Base-by-base conservation (phyloP, 805 yeast genomes). In the Soucietia sequanensis region DNA sequence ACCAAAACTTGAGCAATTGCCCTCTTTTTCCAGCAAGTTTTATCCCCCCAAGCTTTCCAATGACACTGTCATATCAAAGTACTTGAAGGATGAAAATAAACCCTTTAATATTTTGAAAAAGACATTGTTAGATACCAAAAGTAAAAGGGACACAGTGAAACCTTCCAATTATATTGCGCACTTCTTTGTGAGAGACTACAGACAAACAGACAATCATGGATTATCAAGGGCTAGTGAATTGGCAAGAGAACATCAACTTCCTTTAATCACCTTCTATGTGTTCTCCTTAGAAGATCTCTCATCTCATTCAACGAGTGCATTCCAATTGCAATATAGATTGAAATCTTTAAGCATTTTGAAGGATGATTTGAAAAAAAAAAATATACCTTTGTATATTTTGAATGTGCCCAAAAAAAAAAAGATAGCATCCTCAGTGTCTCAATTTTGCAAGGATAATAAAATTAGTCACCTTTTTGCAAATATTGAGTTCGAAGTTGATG, bases 181-280 rank as follows among this genome's bases (percentile, higher is more conserved):
- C 47, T 63, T 77, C 65, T 73, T 76, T 34, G 48, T 69, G 12
- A 58, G 65, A 23, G 81, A 76, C 42, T 50, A 75, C 18, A 54
- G 81, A 29, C 35, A 64, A 6, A 51, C 47, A 7, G 78, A 76
- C 45, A 76, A 76, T 43, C 54, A 51, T 1, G 72, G 68, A 0
- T 54, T 76, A 25, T 49, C 41, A 10, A 41, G 56, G 12, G 72
- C 75, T 2, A 44, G 65, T 24, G 40, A 58, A 15, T 40, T 52
- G 6, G 69, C 70, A 2, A 34, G 45, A 13, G 36, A 48, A n/a
- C 31, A 41, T 19, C 45, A 50, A 3, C 52, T 59, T 4, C 65
- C 68, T 2, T 52, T 74, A 35, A 47, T 71, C 9, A 61, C 71
- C 0, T 39, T 75, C 9, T 75, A 65, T 47, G 57, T 72, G 14